These are phyloP conservation scores for Ophiostoma perfectum DNA, from an alignment of 2,329 filamentous ascomycete genomes.

Conservation along the genomic window DNA sequence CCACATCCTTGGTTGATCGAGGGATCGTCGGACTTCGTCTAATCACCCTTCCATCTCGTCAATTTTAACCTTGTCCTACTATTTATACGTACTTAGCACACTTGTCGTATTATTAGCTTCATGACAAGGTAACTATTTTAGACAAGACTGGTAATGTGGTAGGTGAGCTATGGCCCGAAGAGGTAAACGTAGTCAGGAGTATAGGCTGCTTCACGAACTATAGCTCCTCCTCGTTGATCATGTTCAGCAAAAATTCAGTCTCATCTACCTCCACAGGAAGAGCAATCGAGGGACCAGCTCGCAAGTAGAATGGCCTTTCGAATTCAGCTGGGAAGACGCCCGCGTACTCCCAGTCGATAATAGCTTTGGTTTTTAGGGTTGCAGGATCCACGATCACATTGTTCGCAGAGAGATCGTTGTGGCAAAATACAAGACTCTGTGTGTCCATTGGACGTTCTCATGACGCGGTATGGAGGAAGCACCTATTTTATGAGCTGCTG, in stretches of 20 bases:
- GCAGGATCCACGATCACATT: slow-evolving; percentile 30
- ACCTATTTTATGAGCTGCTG: slow-evolving; percentile 26
- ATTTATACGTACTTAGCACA: no score
- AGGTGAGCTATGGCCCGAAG: no score
- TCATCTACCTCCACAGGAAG: slow-evolving; percentile 30
- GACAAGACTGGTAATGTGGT: no score
- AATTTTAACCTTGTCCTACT: no score
- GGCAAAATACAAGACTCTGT: slow-evolving; percentile 28
- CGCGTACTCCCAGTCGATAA: slow-evolving; percentile 31
- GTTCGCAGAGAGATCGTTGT: slow-evolving; percentile 29
- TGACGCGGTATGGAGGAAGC: slow-evolving; percentile 30
- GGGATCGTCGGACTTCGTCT: no score
- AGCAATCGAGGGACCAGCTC: slow-evolving; percentile 23
- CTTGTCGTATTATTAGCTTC: no score
- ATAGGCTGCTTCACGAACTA: not conserved
- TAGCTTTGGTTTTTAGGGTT: slow-evolving; percentile 29
- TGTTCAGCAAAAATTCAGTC: not conserved
- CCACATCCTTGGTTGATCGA: not conserved
- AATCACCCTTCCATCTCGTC: no score
- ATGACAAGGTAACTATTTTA: no score
- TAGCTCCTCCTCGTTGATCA: not conserved
- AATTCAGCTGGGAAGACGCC: slow-evolving; percentile 31
- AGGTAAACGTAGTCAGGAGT: no score
- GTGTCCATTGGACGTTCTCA: slow-evolving; percentile 27
- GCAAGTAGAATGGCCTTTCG: slow-evolving; percentile 27